A percentile compares a stretch with the other conserved stretches of the same genome.
Evolutionary conservation across 805 yeast genomes (phyloP).

Genomic region (Starmera quercuum): DNA sequence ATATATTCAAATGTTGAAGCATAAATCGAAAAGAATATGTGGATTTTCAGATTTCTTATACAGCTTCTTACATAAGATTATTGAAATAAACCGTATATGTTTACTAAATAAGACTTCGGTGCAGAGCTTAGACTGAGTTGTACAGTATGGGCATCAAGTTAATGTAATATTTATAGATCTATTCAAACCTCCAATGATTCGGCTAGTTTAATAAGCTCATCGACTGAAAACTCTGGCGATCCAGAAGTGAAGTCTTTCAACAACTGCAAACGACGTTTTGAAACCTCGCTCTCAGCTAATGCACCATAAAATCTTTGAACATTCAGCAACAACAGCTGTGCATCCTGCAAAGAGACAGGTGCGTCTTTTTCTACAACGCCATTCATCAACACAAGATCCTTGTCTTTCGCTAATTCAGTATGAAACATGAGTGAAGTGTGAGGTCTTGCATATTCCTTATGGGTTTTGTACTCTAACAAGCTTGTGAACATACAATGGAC

Average conservation of each 20-base stretch:
- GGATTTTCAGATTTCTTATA: no score
- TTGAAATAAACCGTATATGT: no score
- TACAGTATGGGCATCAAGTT: no score
- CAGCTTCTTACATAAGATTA: no score
- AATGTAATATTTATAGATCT: no score
- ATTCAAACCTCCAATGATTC: constrained; percentile 51
- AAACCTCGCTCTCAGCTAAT: constrained; percentile 32
- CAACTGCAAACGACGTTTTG: constrained; percentile 44
- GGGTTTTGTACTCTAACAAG: constrained; percentile 84
- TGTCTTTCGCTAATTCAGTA: constrained; percentile 55
- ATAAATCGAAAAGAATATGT: no score
- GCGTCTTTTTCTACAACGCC: constrained; percentile 74
- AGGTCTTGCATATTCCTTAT: constrained; percentile 88
- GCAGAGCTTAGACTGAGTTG: no score
- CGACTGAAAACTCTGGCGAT: constrained; percentile 54
- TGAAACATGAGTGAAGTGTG: constrained; percentile 90
- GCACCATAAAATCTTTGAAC: constrained; percentile 83
- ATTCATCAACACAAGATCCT: constrained; percentile 73
- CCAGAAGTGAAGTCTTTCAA: constrained; percentile 69
- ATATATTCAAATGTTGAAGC: no score
- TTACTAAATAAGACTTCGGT: no score
- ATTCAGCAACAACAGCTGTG: constrained; percentile 68
- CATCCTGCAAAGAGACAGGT: constrained; percentile 60
- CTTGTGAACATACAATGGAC: constrained; percentile 88
- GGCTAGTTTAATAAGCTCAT: constrained; percentile 61